Base-by-base conservation (phyloP, 805 yeast genomes). In the Allodekkera sacchari region DNA sequence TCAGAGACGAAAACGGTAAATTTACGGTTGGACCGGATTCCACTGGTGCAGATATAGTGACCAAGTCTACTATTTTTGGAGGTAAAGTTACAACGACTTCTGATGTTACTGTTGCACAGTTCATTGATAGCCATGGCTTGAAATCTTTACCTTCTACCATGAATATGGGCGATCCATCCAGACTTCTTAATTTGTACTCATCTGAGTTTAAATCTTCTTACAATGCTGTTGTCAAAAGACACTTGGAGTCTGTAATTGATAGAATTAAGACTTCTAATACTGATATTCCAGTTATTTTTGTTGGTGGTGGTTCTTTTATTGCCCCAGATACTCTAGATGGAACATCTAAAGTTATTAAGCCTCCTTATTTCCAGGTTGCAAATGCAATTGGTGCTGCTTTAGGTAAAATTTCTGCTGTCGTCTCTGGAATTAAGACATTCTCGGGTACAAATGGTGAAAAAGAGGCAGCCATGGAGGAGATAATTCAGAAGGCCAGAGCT, bases 331-430 rank as follows among this genome's bases (percentile, higher is more conserved):
- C 31, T 3, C 21, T 45, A 6, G 53, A 55, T 10, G 71, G 72
- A 18, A 65, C 67, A 6, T 58, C 66, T 1, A 47, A 53, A 25
- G 64, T 68, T 6, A 44, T 64, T 28, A 48, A 60, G 31, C 71
- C 71, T 3, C 60, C 61, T 19, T 65, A 38, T 38, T 57, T 45
- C 43, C 53, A 56, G 24, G 68, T 64, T 32, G 71, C 71, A 5
- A 68, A 68, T 47, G 74, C 73, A 3, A 64, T 68, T 33, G 72
- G 71, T 27, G 70, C 72, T 17, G 71, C 71, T 4, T 44, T 65
- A 47, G 68, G 67, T 16, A 65, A 65, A 37, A 49, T 67, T 4
- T 59, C 69, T 18, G 45, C 57, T 7, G 47, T 46, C n/a, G 37
- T 50, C 6, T 43, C 39, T 17, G 32, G 37, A 11, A 40, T 44